phyloP scores from a whole-genome alignment of 2,329 filamentous ascomycete genomes.

The Pseudopithomyces chartarum region DNA sequence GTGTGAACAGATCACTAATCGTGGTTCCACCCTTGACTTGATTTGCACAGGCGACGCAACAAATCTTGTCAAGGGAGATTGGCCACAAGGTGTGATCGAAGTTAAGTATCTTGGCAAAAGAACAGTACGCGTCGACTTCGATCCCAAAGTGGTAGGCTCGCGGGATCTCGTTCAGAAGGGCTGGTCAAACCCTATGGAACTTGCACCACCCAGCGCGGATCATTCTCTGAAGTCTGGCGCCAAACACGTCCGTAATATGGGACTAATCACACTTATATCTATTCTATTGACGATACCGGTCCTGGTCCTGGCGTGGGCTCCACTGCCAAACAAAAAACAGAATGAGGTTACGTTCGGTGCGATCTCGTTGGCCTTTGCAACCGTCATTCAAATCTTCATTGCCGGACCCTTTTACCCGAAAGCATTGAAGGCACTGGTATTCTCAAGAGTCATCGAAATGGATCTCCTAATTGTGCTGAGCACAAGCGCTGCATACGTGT shows the following conservation, averaged over 20 bases:
- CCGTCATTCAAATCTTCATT: constrained; percentile 67
- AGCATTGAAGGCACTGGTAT: constrained; percentile 66
- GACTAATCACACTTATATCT: constrained; percentile 44
- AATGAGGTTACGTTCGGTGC: constrained; percentile 54
- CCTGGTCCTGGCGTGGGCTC: constrained; percentile 71
- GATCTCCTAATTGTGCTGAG: constrained; percentile 71
- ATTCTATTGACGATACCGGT: constrained; percentile 49
- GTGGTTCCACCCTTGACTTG: constrained; percentile 31
- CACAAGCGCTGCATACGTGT: constrained; percentile 68
- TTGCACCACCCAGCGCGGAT: constrained; percentile 56
- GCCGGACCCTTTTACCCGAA: constrained; percentile 70
- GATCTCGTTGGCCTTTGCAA: constrained; percentile 66
- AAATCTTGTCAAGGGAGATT: constrained; percentile 18
- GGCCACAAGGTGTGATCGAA: constrained; percentile 30
- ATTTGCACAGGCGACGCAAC: constrained; percentile 15
- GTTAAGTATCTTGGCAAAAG: constrained; percentile 22
- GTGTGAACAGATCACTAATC: constrained; percentile 49
- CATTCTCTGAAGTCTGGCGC: constrained; percentile 55
- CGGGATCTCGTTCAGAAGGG: constrained; percentile 50
- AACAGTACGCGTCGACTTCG: constrained; percentile 50
- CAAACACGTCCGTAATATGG: constrained; percentile 60
- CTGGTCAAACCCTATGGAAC: constrained; percentile 34
- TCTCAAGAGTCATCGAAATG: constrained; percentile 68
- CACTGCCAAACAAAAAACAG: constrained; percentile 52
- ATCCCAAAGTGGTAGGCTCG: constrained; percentile 56